These are phyloP conservation scores for Blastobotrys petasosporus DNA, from an alignment of 1,139 yeast genomes.

Conservation along the genomic window DNA sequence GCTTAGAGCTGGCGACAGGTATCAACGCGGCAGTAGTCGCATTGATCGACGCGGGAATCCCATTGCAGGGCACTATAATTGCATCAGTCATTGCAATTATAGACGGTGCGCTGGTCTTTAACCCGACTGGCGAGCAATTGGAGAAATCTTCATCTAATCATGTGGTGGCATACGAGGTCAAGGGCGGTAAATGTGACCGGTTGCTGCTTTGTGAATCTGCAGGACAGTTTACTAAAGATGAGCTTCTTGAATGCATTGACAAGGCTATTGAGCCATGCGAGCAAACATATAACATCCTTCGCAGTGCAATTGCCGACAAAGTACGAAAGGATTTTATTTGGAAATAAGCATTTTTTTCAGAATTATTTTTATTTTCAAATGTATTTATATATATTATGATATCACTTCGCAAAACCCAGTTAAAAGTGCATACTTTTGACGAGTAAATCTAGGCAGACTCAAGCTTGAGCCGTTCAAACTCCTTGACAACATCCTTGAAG, in stretches of 20 bases:
- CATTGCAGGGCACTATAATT: slow-evolving; percentile 55
- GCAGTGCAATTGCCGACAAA: slow-evolving; percentile 45
- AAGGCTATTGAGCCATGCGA: slow-evolving; percentile 45
- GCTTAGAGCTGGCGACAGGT: slow-evolving; percentile 59
- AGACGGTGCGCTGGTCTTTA: slow-evolving; percentile 35
- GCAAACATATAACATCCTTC: slow-evolving; percentile 40
- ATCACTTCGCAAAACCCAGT: background rate
- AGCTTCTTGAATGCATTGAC: slow-evolving; percentile 40
- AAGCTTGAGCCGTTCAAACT: slow-evolving; percentile 37
- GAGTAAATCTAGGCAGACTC: slow-evolving; percentile 7
- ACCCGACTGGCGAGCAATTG: slow-evolving; percentile 44
- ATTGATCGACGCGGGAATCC: slow-evolving; percentile 73
- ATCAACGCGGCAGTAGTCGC: slow-evolving; percentile 74
- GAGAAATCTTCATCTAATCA: slow-evolving; percentile 51
- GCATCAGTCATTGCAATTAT: slow-evolving; percentile 46
- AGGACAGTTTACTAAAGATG: slow-evolving; percentile 59
- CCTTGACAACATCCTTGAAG: slow-evolving; percentile 37
- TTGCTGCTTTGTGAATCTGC: slow-evolving; percentile 63
- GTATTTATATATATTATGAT: slow-evolving; percentile 1
- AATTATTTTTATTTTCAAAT: background rate
- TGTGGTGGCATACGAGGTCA: slow-evolving; percentile 56
- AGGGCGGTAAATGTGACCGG: slow-evolving; percentile 46
- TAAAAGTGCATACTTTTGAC: background rate
- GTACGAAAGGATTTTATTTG: slow-evolving; percentile 53
- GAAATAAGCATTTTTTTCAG: slow-evolving; percentile 31